Percentiles rank a stretch among this genome's conserved stretches.
Evolutionary conservation across 192 early-diverging fungal genomes (phyloP).

Genomic region (Neocallimastix lanati): DNA sequence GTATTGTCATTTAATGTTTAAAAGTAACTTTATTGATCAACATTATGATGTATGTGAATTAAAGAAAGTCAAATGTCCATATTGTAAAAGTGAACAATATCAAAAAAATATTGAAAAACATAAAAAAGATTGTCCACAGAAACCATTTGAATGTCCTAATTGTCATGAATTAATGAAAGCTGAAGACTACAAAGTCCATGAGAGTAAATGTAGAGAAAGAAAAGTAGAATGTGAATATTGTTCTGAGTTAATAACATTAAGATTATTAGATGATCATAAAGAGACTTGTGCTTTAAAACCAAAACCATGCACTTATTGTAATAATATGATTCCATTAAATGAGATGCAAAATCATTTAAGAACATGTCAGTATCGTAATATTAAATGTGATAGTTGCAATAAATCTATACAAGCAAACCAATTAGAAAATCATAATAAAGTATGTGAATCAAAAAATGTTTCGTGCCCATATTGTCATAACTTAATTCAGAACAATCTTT

Average conservation of each 20-base stretch:
- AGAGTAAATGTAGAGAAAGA: not conserved
- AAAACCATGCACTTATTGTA: not conserved
- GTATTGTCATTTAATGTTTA: not conserved
- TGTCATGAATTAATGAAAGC: not conserved
- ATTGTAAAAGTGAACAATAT: not conserved
- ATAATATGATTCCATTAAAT: not conserved
- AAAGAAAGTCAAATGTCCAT: not conserved
- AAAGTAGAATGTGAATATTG: not conserved
- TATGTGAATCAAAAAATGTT: not conserved
- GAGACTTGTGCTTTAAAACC: not conserved
- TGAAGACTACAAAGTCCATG: not conserved
- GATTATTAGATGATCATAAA: not conserved
- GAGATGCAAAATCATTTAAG: not conserved
- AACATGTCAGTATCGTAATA: not conserved
- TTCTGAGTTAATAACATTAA: not conserved
- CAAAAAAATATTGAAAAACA: not conserved
- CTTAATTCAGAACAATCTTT: not conserved
- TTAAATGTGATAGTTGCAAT: not conserved
- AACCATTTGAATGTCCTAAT: not conserved
- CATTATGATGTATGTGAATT: not conserved
- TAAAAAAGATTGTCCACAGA: not conserved
- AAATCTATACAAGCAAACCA: not conserved
- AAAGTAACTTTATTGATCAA: not conserved
- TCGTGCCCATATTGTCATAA: not conserved
- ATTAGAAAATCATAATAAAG: not conserved